Conservation (phyloP, 164 flowering plant species). For the Chimonanthus praecox region DNA sequence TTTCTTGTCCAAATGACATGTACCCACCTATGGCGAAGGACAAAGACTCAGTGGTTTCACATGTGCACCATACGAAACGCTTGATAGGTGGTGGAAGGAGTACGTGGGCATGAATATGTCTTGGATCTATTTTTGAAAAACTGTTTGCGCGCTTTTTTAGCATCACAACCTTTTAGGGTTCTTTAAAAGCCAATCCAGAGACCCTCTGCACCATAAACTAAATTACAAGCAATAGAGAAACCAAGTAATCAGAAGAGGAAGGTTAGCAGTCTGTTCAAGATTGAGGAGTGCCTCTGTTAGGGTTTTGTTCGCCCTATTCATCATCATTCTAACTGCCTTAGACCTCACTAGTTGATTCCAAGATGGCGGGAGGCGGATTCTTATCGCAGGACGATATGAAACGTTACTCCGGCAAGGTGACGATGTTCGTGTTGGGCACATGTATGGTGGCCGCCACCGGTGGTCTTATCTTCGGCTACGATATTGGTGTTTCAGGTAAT, state of each 20-base stretch:
- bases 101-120: background rate
- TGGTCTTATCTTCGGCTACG: constrained; percentile 34
- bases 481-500: constrained; percentile 27
- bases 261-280: background rate
- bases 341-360: background rate
- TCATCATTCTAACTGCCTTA: background rate
- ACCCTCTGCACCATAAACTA: too few relatives aligned
- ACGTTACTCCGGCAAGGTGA: constrained; percentile 19
- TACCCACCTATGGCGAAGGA: background rate
- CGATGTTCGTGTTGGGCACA: constrained; percentile 20
- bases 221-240: background rate
- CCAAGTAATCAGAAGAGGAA: background rate
- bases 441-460: constrained; percentile 32
- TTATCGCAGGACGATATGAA: constrained; percentile 16
- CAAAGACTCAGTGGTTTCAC: background rate
- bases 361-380: constrained; percentile 23
- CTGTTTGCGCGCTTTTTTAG: background rate
- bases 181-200: background rate
- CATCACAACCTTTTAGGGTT: background rate
- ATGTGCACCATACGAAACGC: background rate
- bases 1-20: background rate
- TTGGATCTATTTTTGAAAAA: background rate
- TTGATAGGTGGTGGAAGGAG: background rate
- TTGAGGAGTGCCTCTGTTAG: background rate
- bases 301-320: background rate